Percentiles rank a stretch among this genome's conserved stretches.
phyloP scores from a whole-genome alignment of 2,329 filamentous ascomycete species.

The Penicillium sp. region DNA sequence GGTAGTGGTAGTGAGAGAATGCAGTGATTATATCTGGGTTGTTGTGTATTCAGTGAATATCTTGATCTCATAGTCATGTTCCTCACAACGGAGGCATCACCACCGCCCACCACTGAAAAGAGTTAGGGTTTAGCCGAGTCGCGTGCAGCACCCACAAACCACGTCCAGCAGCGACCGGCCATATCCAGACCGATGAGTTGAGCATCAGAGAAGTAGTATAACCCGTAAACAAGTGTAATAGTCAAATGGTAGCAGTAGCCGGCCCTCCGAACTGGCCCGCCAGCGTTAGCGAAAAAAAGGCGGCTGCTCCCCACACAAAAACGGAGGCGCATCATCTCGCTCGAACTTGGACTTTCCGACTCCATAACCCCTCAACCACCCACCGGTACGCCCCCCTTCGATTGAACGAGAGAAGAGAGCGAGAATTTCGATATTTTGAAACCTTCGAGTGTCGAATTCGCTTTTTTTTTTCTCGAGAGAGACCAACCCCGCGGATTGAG shows the following conservation, averaged over 20 bases:
- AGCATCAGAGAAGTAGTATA: too few relatives aligned
- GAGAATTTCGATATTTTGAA: too few relatives aligned
- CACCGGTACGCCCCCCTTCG: neutral
- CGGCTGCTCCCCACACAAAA: slow-evolving; percentile 1
- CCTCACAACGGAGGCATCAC: too few relatives aligned
- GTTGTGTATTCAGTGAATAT: too few relatives aligned
- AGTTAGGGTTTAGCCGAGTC: slow-evolving; percentile 3
- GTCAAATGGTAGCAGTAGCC: too few relatives aligned
- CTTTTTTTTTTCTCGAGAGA: too few relatives aligned
- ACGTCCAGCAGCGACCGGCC: neutral
- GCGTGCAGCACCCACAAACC: neutral
- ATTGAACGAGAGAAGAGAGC: neutral
- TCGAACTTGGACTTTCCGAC: neutral
- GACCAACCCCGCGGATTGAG: neutral
- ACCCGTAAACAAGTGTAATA: too few relatives aligned
- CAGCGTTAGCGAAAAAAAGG: slow-evolving; percentile 2
- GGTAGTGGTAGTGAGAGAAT: neutral
- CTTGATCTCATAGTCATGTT: too few relatives aligned
- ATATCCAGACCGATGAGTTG: too few relatives aligned
- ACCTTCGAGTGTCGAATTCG: too few relatives aligned
- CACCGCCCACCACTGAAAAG: too few relatives aligned
- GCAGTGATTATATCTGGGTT: neutral
- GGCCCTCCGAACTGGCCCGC: too few relatives aligned
- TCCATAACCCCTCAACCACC: slow-evolving; percentile 1
- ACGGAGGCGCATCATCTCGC: neutral